Evolutionary conservation across 2,329 filamentous ascomycete species (phyloP).

Genomic region (Fusarium multiceps): DNA sequence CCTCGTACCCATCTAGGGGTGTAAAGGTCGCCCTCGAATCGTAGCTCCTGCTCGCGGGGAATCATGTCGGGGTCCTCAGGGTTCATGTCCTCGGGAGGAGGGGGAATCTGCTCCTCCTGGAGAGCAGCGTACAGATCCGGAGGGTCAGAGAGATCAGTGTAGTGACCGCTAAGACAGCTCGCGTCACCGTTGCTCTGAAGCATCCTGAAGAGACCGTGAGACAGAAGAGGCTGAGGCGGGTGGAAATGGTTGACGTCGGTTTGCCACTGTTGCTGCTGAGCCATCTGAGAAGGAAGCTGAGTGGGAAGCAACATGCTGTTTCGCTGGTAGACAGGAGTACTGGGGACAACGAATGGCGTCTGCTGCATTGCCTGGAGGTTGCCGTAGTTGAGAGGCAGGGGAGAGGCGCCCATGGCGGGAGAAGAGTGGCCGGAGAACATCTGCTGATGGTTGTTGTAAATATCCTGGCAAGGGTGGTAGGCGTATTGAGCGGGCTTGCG

Average conservation of each 20-base stretch:
- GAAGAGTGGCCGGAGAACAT: conserved; percentile 58
- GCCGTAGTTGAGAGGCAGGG: conserved; percentile 64
- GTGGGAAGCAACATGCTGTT: conserved; percentile 68
- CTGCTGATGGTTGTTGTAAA: conserved; percentile 67
- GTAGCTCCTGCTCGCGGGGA: conserved; percentile 81
- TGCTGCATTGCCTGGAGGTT: conserved; percentile 68
- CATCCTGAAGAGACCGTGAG: conserved; percentile 78
- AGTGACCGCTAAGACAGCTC: conserved; percentile 74
- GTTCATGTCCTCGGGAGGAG: conserved; percentile 84
- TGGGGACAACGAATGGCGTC: conserved; percentile 65
- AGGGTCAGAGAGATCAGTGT: conserved; percentile 77
- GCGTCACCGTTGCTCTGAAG: conserved; percentile 80
- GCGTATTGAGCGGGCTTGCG: conserved; percentile 70
- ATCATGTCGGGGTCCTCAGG: conserved; percentile 79
- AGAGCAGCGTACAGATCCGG: conserved; percentile 82
- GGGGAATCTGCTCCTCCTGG: conserved; percentile 77
- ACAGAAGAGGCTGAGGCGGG: conserved; percentile 71
- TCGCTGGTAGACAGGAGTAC: conserved; percentile 61
- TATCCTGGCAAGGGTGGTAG: conserved; percentile 70
- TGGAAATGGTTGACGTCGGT: conserved; percentile 66
- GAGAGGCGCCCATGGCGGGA: conserved; percentile 58
- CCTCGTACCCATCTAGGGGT: conserved; percentile 87
- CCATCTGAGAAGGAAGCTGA: conserved; percentile 63
- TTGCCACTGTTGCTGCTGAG: conserved; percentile 61
- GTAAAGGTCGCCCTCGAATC: conserved; percentile 85